Evolutionary conservation across 352 stramenopile genomes (phyloP), one percentile per base, ranked within the genome.

Genomic region (Halophytophthora polymorphica): DNA sequence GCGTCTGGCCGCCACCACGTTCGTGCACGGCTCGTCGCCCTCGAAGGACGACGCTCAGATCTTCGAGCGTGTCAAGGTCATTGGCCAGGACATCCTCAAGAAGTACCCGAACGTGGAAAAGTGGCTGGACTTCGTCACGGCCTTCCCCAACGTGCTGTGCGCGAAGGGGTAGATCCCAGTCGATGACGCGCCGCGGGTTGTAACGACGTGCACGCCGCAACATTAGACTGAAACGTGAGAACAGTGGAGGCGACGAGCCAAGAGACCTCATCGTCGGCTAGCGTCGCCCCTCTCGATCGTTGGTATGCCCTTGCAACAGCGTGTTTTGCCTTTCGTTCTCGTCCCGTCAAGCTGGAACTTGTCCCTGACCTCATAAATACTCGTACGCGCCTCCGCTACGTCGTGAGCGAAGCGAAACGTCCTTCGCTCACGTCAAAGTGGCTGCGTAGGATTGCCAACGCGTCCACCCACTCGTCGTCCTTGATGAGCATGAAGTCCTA

Each of bases 81-180:
- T 91, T 36, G 80, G 72, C 54, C 80, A 86, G 61, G 80, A 88
- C 53, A 72, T 83, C 17, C 53, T 90, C 11, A 71, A 64, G 50
- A 90, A 90, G 71, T 73, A 87, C 65, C 70, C 78, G 45, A 84
- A 87, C 60, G 71, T 89, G 17, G 65, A 87, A 34, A 87, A 87
- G 69, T 92, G 82, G 82, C 46, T 70, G 43, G 64, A 86, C 46
- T 88, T 85, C 40, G 71, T 92, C 36, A 70, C 60, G 36, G 74
- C 78, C 18, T 92, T 90, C 64, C 75, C 82, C 14, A 84, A 77
- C 57, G 82, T 89, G 19, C 56, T 92, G 47, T 77, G 79, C 55
- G 68, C 65, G 61, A 87, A 86, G 65, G 89, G 82, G 79, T 89
- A 85, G 53, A 66, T n/a, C n/a, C n/a, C n/a, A n/a, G n/a, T n/a